Evolutionary conservation across 306 rosid species (phyloP), one percentile per base, ranked within the genome.

Genomic region (Gillenia trifoliata): DNA sequence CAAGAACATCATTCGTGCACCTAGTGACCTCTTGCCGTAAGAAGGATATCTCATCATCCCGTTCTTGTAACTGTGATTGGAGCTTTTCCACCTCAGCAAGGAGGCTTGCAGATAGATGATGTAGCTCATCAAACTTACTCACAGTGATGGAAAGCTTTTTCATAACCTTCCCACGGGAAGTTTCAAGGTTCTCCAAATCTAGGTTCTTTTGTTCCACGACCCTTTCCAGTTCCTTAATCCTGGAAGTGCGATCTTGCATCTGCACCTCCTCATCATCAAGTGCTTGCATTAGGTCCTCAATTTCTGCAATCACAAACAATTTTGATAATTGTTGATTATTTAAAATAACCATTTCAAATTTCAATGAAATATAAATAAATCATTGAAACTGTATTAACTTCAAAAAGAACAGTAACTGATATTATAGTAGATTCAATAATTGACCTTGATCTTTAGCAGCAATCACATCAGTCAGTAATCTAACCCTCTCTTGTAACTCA

Each of bases 21-120:
- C 91, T 85, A 69, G 99, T 92, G 82, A 94, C 92, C 86, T 94
- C 99, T 84, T 94, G 99, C 83, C 99, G 87, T 78, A 94, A 83
- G 92, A 94, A 92, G 78, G 99, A 94, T 75, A 94, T 86, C 85
- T 94, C 99, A 23, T 85, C 65, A 85, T 94, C 97, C 65, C 96
- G 91, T 79, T 94, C 99, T 87, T 86, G 99, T 86, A 94, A 78
- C 81, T 92, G 99, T 62, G 92, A 86, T 82, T 92, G 99, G 71
- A 90, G 89, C 78, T 83, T 90, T 87, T 94, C 99, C 84, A 94
- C 89, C 86, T 94, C 99, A 8, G 90, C 77, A 70, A 94, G 92
- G 64, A 94, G 99, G 82, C 83, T 90, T 67, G 86, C 96, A 49
- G 96, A 90, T 57, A 94, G 83, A 68, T 85, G 86, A 83, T 92